Conservation (phyloP, 805 yeast species). For the Metschnikowia sp. region DNA sequence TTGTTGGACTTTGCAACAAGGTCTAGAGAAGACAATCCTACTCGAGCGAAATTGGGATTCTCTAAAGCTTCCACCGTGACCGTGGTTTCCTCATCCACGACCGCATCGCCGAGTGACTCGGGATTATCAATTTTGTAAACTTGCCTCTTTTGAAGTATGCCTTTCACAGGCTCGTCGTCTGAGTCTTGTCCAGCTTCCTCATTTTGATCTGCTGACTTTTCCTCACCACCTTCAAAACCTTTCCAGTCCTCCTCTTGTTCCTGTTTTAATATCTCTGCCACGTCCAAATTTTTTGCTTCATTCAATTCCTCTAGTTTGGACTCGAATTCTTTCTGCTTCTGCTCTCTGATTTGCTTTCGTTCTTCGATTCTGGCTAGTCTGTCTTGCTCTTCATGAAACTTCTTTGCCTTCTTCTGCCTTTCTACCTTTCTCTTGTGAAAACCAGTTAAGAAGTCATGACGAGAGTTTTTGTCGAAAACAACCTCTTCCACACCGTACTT, state of each 20-base stretch:
- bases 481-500: slow-evolving; percentile 69
- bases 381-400: slow-evolving; percentile 71
- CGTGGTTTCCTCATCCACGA: slow-evolving; percentile 45
- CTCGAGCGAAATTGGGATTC: slow-evolving; percentile 38
- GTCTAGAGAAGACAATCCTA: slow-evolving; percentile 34
- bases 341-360: slow-evolving; percentile 67
- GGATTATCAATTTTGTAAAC: slow-evolving; percentile 30
- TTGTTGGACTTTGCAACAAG: slow-evolving; percentile 58
- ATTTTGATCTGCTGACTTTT: slow-evolving; percentile 5
- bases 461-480: slow-evolving; percentile 72
- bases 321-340: slow-evolving; percentile 62
- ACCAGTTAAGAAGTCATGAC: slow-evolving; percentile 86
- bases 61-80: slow-evolving; percentile 57
- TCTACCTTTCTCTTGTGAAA: slow-evolving; percentile 91
- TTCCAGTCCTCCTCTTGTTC: slow-evolving; percentile 32
- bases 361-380: slow-evolving; percentile 71
- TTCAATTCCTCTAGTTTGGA: slow-evolving; percentile 60
- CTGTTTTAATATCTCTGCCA: slow-evolving; percentile 15
- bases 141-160: slow-evolving; percentile 23
- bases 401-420: slow-evolving; percentile 83
- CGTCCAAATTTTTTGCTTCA: slow-evolving; percentile 32
- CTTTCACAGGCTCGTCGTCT: slow-evolving; percentile 14
- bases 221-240: slow-evolving; percentile 31
- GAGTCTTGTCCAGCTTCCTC: neutral
- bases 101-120: slow-evolving; percentile 27